A percentile compares a stretch with the other conserved stretches of the same genome.
These are phyloP conservation scores for Curvularia hawaiiensis DNA, from an alignment of 2,329 filamentous ascomycete genomes.

Conservation along the genomic window DNA sequence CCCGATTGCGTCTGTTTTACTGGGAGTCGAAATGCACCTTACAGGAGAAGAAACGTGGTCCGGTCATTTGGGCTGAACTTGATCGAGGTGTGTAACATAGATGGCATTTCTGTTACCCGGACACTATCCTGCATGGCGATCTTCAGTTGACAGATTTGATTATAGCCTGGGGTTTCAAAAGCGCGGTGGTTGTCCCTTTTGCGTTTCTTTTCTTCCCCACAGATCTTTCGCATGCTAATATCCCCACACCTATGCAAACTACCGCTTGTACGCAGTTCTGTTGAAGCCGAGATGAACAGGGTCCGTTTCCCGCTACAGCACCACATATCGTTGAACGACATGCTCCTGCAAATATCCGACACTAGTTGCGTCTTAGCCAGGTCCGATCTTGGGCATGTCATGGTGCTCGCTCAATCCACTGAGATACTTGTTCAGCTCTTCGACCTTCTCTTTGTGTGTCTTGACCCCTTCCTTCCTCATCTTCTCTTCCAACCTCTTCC, in stretches of 20 bases:
- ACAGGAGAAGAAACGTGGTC: neutral
- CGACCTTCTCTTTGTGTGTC: conserved; percentile 95
- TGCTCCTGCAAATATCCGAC: neutral
- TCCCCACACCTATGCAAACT: no score
- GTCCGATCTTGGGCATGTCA: conserved; percentile 75
- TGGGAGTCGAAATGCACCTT: neutral
- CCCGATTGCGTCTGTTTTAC: neutral
- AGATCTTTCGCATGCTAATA: neutral
- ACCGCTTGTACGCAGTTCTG: neutral
- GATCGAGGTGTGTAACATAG: neutral
- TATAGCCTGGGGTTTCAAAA: neutral
- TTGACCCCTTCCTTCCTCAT: conserved; percentile 86
- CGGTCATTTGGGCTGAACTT: neutral
- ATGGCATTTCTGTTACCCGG: neutral
- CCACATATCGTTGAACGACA: neutral
- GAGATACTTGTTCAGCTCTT: conserved; percentile 93
- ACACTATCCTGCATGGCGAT: neutral
- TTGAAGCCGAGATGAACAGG: neutral
- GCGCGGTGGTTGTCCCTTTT: neutral
- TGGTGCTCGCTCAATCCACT: conserved; percentile 94
- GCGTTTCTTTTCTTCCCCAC: neutral
- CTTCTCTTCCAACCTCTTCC: conserved; percentile 81
- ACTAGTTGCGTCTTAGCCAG: conserved; percentile 53
- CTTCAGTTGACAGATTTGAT: neutral
- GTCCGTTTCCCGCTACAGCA: neutral